Percentiles rank a stretch among this genome's conserved stretches.
These are phyloP conservation scores for Cordyceps pruinosa DNA, from an alignment of 2,329 filamentous ascomycete species.

Conservation along the genomic window DNA sequence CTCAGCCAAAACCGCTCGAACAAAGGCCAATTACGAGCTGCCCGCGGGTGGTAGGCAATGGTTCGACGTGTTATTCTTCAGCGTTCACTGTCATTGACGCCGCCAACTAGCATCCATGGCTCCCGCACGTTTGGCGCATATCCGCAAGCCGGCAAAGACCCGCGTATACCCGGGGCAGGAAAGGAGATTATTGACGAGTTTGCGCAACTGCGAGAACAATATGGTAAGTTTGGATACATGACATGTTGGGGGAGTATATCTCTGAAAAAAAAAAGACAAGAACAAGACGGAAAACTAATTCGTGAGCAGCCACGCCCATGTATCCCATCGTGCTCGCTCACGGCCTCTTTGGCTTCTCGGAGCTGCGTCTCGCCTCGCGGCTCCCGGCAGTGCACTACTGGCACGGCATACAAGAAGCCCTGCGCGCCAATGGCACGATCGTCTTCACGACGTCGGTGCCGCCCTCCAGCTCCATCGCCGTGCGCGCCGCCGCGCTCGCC, in stretches of 20 bases:
- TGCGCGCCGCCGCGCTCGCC: conserved; percentile 51
- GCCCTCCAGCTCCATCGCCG: conserved; percentile 53
- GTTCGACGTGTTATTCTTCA: not conserved
- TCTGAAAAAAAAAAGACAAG: not conserved
- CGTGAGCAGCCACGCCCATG: conserved; percentile 44
- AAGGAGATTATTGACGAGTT: conserved; percentile 40
- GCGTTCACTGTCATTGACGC: not conserved
- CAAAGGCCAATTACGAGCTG: not conserved
- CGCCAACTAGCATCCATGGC: not conserved
- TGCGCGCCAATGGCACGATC: conserved; percentile 44
- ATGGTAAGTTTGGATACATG: conserved; percentile 37
- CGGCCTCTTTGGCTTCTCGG: conserved; percentile 57
- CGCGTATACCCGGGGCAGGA: conserved; percentile 34
- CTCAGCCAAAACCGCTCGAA: not conserved
- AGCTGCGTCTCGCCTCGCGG: conserved; percentile 44
- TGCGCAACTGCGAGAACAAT: conserved; percentile 36
- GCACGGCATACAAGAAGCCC: conserved; percentile 55
- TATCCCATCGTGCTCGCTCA: conserved; percentile 59
- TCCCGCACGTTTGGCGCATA: not conserved
- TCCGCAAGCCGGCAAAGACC: conserved; percentile 24
- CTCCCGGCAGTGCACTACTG: conserved; percentile 56
- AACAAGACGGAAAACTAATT: not conserved
- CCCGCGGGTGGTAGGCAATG: not conserved
- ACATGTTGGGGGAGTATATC: not conserved
- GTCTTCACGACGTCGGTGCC: conserved; percentile 57